Base-by-base conservation (phyloP, 345 rosid genomes). In the Barbarea vulgaris region DNA sequence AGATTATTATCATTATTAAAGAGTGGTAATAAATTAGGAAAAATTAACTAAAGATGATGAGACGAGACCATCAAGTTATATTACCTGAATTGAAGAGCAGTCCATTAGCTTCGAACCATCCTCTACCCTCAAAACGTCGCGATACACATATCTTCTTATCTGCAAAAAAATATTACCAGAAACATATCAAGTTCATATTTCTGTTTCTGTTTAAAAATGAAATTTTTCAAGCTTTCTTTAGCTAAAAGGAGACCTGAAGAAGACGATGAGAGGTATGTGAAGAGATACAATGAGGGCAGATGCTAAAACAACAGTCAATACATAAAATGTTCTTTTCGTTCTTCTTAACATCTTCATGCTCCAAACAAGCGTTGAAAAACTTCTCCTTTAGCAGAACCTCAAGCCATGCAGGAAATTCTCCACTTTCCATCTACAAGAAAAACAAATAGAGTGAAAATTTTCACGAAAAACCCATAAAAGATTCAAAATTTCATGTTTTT, bases 71-170 rank as follows among this genome's bases (percentile, higher is more conserved):
- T 36, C 3, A 46, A 64, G 30, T 59, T 27, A 68, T 67, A 68
- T 67, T 59, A 80, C 98, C 78, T 93, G 98, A 74, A 93, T 89
- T 76, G 56, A 81, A n/a, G 87, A 79, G 68, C 97, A 93, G 64
- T 93, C 89, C 77, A 93, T 81, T 6, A 93, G 67, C 62, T 85
- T 93, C 24, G 86, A 83, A 56, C 89, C 89, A 61, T 91, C 98
- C 2, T 77, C 89, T 46, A 93, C 41, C 57, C 90, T 83, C 39
- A 93, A 56, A 46, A 93, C 98, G 65, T 93, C 98, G 14, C 86
- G 78, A 39, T 93, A 93, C 21, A 93, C 93, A 69, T 93, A 93
- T 72, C 98, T 87, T 69, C 98, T 86, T 71, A 93, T 85, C 97
- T 93, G 89, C 47, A 75, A 77, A 54, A 30, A 77, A 54, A 30